Percentiles rank a stretch among this genome's conserved stretches.
These are phyloP conservation scores for Diaporthe ilicicola DNA, from an alignment of 2,329 filamentous ascomycete genomes.

Conservation along the genomic window DNA sequence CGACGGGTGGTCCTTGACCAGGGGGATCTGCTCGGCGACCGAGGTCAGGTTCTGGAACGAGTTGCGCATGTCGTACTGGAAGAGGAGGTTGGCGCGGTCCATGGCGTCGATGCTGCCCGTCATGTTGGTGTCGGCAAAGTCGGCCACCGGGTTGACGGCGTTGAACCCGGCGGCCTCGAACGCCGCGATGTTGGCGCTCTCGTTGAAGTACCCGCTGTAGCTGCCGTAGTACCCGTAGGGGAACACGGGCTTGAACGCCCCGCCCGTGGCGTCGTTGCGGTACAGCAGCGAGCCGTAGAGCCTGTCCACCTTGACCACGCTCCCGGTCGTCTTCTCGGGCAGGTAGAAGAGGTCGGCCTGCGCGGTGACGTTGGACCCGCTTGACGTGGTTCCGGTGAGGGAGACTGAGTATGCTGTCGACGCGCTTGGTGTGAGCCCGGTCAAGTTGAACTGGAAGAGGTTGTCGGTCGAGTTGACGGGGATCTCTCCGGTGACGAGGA, in stretches of 20 bases:
- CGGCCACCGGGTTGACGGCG: constrained; percentile 53
- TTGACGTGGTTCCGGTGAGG: constrained; percentile 45
- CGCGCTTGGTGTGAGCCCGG: constrained; percentile 45
- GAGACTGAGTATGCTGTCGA: constrained; percentile 49
- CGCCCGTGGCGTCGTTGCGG: constrained; percentile 45
- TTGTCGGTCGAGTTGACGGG: constrained; percentile 45
- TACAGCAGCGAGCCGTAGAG: constrained; percentile 53
- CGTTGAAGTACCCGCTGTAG: constrained; percentile 54
- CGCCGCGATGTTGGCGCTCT: constrained; percentile 43
- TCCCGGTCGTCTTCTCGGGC: constrained; percentile 52
- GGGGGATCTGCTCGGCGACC: constrained; percentile 48
- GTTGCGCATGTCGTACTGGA: constrained; percentile 56
- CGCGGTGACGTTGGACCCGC: constrained; percentile 47
- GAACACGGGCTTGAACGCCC: constrained; percentile 50
- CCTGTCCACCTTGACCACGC: constrained; percentile 56
- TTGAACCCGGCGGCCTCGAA: constrained; percentile 52
- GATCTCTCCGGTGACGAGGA: constrained; percentile 46
- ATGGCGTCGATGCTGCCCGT: constrained; percentile 48
- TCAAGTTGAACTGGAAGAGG: constrained; percentile 49
- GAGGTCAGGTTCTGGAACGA: constrained; percentile 54
- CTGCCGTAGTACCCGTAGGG: constrained; percentile 55
- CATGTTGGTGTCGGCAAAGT: constrained; percentile 46
- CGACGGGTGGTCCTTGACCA: constrained; percentile 49
- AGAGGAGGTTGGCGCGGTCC: constrained; percentile 48
- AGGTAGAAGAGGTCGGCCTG: constrained; percentile 51